Conservation (phyloP, 768 basidiomycete species). For the Tricholoma terreum region DNA sequence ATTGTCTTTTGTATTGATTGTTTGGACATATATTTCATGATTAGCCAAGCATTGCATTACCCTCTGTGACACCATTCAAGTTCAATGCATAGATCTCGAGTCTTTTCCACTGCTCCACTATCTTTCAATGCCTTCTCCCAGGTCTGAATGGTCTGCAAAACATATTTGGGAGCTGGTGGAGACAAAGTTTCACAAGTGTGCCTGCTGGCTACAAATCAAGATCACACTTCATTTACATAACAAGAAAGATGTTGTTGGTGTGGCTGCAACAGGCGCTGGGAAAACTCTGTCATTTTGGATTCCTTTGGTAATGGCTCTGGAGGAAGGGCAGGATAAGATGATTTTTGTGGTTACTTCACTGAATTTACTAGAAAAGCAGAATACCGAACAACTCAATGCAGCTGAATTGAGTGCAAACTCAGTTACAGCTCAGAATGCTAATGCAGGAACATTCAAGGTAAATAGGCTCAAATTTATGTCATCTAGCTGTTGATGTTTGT, state of each 20-base stretch:
- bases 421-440: constrained; percentile 6
- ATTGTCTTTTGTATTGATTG: no score
- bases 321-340: constrained; percentile 4
- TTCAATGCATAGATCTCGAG: no score
- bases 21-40: no score
- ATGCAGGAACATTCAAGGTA: constrained; percentile 4
- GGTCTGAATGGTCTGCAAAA: neutral
- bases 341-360: constrained; percentile 8
- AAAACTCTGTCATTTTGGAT: constrained; percentile 14
- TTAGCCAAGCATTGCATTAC: no score
- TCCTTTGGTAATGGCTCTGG: constrained; percentile 8
- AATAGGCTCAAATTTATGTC: neutral
- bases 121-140: no score
- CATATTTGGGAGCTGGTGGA: neutral
- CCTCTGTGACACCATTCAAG: no score
- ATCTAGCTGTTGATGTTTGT: neutral
- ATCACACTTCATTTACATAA: neutral
- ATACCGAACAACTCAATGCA: neutral
- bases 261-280: neutral
- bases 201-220: neutral
- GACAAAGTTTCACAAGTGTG: neutral
- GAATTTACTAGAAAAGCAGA: constrained; percentile 9
- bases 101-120: no score
- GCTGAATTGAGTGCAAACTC: constrained; percentile 1
- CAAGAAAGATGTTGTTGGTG: neutral